Evolutionary conservation across 208 protist species (phyloP), one percentile per base, ranked within the genome.

Genomic region (Crithidia thermophila): DNA sequence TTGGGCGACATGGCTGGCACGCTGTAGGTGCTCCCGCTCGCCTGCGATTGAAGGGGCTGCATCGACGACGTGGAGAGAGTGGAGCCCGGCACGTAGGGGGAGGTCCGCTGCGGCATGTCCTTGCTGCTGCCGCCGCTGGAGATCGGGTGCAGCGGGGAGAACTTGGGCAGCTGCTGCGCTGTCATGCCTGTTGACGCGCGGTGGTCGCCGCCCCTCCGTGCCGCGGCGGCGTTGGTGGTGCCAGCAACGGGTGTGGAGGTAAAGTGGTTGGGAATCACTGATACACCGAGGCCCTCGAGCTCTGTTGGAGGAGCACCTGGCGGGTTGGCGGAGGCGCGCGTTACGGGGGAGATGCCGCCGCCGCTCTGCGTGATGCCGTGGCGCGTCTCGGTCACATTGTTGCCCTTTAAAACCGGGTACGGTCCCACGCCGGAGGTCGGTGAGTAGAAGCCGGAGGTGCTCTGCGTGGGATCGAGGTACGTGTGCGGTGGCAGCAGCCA

Each of bases 401-500:
- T 23, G 0, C 6, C 45, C 31, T 64, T 64, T 3, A 25, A 1
- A 4, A 20, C 21, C 16, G 53, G 39, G 25, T 47, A 64, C 25
- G 23, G 61, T 0, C 36, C 23, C 3, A 13, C 53, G 1, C 20
- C 31, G 7, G 69, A 68, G 6, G 61, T 64, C 7, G 52, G 60
- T 8, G 61, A 63, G 56, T 64, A 63, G 14, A 75, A 64, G 36
- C 43, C 42, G 4, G 46, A 53, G 8, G 49, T 37, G 28, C 27
- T 75, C 61, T 69, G 40, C n/a, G 60, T 21, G 1, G 60, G 5
- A 3, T 70, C 61, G n/a, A 70, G 59, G 49, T 82, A 67, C 3
- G 52, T 73, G 50, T 75, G 67, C 30, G 70, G 66, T 16, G 76
- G 64, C 40, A 82, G 55, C 34, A 82, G 53, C 61, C 72, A 84